phyloP scores from a whole-genome alignment of 2,329 filamentous ascomycete genomes.

The Aspergillus spinulosporus region DNA sequence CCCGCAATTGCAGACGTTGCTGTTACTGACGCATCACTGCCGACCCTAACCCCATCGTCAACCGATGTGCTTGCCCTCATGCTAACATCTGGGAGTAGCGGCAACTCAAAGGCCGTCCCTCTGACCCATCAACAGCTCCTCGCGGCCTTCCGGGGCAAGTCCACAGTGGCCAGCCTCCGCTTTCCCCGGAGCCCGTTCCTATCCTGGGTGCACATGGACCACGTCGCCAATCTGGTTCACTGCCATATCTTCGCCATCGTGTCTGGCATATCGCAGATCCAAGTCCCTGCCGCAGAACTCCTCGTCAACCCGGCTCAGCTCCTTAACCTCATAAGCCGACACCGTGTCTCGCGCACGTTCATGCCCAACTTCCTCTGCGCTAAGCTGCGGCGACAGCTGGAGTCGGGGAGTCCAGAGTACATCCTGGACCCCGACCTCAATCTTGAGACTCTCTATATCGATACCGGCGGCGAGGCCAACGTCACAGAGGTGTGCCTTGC shows the following conservation, averaged over 20 bases:
- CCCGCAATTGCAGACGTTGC: conserved; percentile 26
- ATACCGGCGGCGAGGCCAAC: conserved; percentile 45
- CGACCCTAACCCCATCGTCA: no score
- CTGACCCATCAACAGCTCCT: conserved; percentile 37
- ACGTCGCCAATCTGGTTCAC: conserved; percentile 55
- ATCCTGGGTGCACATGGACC: conserved; percentile 56
- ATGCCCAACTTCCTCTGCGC: conserved; percentile 31
- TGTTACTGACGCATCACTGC: conserved; percentile 10
- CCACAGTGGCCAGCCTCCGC: conserved; percentile 23
- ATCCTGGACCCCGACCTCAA: conserved; percentile 20
- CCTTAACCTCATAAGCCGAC: conserved; percentile 42
- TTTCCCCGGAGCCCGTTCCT: conserved; percentile 38
- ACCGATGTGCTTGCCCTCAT: conserved; percentile 36
- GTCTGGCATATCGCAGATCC: conserved; percentile 23
- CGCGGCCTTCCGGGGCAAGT: conserved; percentile 36
- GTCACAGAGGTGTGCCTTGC: conserved; percentile 37
- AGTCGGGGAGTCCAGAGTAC: neutral
- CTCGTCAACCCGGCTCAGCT: conserved; percentile 41
- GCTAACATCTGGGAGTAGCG: conserved; percentile 58
- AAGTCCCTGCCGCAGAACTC: conserved; percentile 21
- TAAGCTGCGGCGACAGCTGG: conserved; percentile 10
- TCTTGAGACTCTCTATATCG: conserved; percentile 26
- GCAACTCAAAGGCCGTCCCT: conserved; percentile 52
- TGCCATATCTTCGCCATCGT: conserved; percentile 53
- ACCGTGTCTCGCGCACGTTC: conserved; percentile 33